Conservation (phyloP, 805 yeast species). For the Lipomyces mesembrius region DNA sequence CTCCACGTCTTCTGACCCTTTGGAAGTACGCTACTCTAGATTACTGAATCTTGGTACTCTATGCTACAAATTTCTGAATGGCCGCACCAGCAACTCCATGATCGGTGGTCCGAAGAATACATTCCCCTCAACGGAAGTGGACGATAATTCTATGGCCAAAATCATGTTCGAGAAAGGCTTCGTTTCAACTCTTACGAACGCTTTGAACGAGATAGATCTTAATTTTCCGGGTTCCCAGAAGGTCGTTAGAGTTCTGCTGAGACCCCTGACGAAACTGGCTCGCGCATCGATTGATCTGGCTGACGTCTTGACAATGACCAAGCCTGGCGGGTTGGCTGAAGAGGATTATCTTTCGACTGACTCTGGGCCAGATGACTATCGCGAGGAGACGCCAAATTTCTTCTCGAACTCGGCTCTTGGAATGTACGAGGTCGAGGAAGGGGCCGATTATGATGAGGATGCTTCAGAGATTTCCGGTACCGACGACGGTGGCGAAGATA, state of each 20-base stretch:
- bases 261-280: slow-evolving; percentile 55
- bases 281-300: slow-evolving; percentile 53
- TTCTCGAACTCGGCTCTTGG: slow-evolving; percentile 89
- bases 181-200: slow-evolving; percentile 55
- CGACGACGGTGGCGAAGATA: slow-evolving; percentile 52
- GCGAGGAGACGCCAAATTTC: slow-evolving; percentile 80
- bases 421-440: slow-evolving; percentile 85
- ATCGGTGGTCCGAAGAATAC: slow-evolving; percentile 12
- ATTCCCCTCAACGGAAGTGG: slow-evolving; percentile 44
- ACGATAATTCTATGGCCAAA: slow-evolving; percentile 66
- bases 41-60: slow-evolving; percentile 60
- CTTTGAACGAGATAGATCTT: slow-evolving; percentile 70
- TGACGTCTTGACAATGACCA: slow-evolving; percentile 45
- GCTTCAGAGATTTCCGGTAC: slow-evolving; percentile 49
- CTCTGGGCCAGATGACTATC: slow-evolving; percentile 38
- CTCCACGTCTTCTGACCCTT: slow-evolving; percentile 45
- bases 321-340: slow-evolving; percentile 56
- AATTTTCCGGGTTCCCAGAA: slow-evolving; percentile 70
- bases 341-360: slow-evolving; percentile 54
- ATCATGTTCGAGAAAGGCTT: slow-evolving; percentile 68
- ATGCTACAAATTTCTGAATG: slow-evolving; percentile 44
- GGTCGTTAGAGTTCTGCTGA: slow-evolving; percentile 58
- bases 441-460: slow-evolving; percentile 66
- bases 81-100: slow-evolving; percentile 23
- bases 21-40: slow-evolving; percentile 58